A percentile compares a stretch with the other conserved stretches of the same genome.
These are phyloP conservation scores for Priceomyces carsonii DNA, from an alignment of 805 yeast species.

Conservation along the genomic window DNA sequence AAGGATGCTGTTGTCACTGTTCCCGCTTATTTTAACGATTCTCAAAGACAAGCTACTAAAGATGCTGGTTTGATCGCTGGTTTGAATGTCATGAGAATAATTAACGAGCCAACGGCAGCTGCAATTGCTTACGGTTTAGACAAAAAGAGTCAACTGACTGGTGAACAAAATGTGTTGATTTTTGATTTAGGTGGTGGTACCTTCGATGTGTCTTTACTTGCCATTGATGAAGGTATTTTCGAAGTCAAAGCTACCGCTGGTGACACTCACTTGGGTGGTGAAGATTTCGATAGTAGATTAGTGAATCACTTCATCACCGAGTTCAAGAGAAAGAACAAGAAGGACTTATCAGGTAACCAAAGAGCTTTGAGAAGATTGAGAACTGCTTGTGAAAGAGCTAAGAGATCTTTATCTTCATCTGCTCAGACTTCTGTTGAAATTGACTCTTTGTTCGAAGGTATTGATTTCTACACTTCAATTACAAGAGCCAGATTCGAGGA, in stretches of 20 bases:
- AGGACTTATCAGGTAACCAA: constrained; percentile 89
- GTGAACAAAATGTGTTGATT: constrained; percentile 63
- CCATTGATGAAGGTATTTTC: constrained; percentile 50
- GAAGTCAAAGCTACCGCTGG: constrained; percentile 52
- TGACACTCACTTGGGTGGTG: constrained; percentile 78
- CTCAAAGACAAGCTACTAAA: constrained; percentile 98
- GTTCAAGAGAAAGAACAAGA: constrained; percentile 97
- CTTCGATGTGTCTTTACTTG: constrained; percentile 47
- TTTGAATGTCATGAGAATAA: constrained; percentile 89
- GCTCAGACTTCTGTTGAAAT: constrained; percentile 91
- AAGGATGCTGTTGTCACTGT: constrained; percentile 94
- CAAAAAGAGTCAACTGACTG: constrained; percentile 44
- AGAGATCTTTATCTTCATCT: constrained; percentile 96
- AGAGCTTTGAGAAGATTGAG: constrained; percentile 98
- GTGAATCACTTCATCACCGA: constrained; percentile 91
- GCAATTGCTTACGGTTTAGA: constrained; percentile 64
- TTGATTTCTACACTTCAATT: constrained; percentile 93
- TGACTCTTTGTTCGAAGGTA: constrained; percentile 92
- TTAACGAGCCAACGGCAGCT: constrained; percentile 90
- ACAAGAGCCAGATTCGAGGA: constrained; percentile 99
- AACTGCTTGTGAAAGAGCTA: constrained; percentile 99
- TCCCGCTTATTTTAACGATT: constrained; percentile 96
- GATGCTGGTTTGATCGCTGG: constrained; percentile 98
- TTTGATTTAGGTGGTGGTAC: constrained; percentile 54
- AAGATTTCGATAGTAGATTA: constrained; percentile 96